phyloP scores from a whole-genome alignment of 202 grass and related monocot species.

The Digitaria exilis region DNA sequence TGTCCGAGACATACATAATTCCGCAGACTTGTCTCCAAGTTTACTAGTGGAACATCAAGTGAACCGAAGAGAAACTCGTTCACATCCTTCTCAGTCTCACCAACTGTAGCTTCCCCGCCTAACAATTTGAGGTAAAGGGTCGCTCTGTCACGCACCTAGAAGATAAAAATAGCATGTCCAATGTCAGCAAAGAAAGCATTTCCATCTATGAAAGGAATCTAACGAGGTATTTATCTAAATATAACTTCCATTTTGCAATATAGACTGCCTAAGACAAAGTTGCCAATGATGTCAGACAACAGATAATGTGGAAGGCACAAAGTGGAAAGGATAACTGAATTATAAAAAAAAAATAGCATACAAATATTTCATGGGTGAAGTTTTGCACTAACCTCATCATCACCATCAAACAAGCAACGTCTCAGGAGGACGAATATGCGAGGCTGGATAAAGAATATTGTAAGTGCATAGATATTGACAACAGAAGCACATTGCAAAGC shows the following conservation, averaged over 20 bases:
- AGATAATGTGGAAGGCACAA: not conserved
- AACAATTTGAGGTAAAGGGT: constrained; percentile 90
- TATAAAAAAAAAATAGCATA: not conserved
- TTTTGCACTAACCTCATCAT: constrained; percentile 80
- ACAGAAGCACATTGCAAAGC: constrained; percentile 9
- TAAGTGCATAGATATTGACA: constrained; percentile 13
- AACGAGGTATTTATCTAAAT: not conserved
- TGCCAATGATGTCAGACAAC: constrained; percentile 4
- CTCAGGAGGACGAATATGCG: constrained; percentile 97
- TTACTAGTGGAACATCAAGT: constrained; percentile 91
- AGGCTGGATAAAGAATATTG: constrained; percentile 64
- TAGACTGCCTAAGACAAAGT: not conserved
- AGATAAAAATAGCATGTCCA: constrained; percentile 6
- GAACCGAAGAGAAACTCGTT: constrained; percentile 94
- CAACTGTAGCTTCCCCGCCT: constrained; percentile 66
- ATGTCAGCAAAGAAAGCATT: constrained; percentile 26
- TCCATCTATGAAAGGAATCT: constrained; percentile 15
- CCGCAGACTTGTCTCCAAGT: constrained; percentile 79
- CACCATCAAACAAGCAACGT: constrained; percentile 95
- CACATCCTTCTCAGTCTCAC: constrained; percentile 77
- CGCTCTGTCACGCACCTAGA: constrained; percentile 90
- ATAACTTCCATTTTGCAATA: not conserved
- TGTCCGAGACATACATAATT: constrained; percentile 67
- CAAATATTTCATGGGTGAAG: constrained; percentile 11
- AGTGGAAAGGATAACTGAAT: not conserved